Evolutionary conservation across 805 yeast species (phyloP).

Genomic region (Lachancea mirantina): DNA sequence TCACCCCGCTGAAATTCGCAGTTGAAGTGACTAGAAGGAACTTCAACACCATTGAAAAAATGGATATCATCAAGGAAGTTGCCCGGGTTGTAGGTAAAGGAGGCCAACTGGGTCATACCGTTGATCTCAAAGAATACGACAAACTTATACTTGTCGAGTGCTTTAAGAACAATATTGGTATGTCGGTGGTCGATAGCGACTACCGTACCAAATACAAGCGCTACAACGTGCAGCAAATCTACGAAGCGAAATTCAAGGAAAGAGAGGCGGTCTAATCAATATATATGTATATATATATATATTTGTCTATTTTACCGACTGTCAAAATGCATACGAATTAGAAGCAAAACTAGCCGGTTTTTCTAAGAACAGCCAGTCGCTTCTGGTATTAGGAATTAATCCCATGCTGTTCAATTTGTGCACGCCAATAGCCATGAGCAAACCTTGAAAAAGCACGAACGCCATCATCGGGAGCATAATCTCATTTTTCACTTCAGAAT

Average conservation of each 20-base stretch:
- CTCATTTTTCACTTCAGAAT: conserved; percentile 21
- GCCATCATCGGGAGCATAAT: conserved; percentile 37
- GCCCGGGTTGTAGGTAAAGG: conserved; percentile 67
- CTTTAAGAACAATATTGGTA: conserved; percentile 81
- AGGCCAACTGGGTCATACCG: conserved; percentile 52
- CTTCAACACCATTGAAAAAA: conserved; percentile 64
- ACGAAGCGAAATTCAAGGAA: conserved; percentile 34
- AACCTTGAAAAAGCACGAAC: conserved; percentile 42
- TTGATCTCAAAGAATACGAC: conserved; percentile 75
- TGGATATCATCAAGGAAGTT: conserved; percentile 62
- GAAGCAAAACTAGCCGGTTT: conserved; percentile 26
- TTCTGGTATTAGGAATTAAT: conserved; percentile 71
- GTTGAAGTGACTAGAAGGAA: conserved; percentile 74
- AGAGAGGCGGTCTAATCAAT: neutral
- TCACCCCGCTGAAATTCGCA: conserved; percentile 50
- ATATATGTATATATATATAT: neutral
- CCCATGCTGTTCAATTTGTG: conserved; percentile 89
- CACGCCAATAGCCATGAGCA: conserved; percentile 64
- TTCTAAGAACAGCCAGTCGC: conserved; percentile 95
- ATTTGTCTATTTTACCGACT: neutral
- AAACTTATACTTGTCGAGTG: conserved; percentile 78
- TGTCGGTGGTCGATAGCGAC: conserved; percentile 69
- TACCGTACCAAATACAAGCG: conserved; percentile 45
- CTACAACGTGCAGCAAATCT: conserved; percentile 78
- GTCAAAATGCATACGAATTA: conserved; percentile 21